A percentile compares a stretch with the other conserved stretches of the same genome.
phyloP scores from a whole-genome alignment of 2,329 filamentous ascomycete genomes.

The Colletotrichum gigasporum region DNA sequence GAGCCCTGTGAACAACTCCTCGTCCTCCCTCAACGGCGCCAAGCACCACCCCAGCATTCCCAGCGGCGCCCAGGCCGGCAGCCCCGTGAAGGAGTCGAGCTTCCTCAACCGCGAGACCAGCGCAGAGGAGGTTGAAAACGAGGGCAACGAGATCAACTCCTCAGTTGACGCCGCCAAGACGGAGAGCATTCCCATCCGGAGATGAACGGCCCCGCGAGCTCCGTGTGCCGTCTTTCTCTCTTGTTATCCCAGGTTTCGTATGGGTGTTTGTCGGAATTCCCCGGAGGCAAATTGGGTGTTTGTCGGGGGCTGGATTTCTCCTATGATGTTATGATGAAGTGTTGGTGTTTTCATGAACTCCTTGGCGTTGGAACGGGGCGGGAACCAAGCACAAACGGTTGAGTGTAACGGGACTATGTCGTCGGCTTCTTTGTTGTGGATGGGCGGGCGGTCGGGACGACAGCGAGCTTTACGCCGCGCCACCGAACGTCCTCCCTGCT shows the following conservation, averaged over 20 bases:
- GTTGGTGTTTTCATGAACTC: slow-evolving; percentile 28
- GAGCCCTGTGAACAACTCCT: slow-evolving; percentile 63
- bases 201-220: slow-evolving; percentile 48
- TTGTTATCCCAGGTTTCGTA: slow-evolving; percentile 21
- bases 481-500: not conserved
- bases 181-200: slow-evolving; percentile 71
- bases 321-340: slow-evolving; percentile 32
- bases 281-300: slow-evolving; percentile 26
- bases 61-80: slow-evolving; percentile 68
- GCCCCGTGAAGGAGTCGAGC: slow-evolving; percentile 90
- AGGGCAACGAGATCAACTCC: slow-evolving; percentile 23
- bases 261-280: slow-evolving; percentile 11
- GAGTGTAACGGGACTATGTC: slow-evolving; percentile 11
- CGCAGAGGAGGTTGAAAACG: slow-evolving; percentile 57
- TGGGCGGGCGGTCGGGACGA: not conserved
- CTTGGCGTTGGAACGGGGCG: slow-evolving; percentile 21
- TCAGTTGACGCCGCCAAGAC: slow-evolving; percentile 34
- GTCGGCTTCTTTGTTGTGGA: slow-evolving; percentile 10
- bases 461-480: not conserved
- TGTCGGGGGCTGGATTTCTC: slow-evolving; percentile 17
- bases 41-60: slow-evolving; percentile 32
- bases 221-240: slow-evolving; percentile 18
- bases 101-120: slow-evolving; percentile 86
- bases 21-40: slow-evolving; percentile 29
- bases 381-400: slow-evolving; percentile 24